Base-by-base conservation (phyloP, 257 asterid species). In the Linderniella brevidens region DNA sequence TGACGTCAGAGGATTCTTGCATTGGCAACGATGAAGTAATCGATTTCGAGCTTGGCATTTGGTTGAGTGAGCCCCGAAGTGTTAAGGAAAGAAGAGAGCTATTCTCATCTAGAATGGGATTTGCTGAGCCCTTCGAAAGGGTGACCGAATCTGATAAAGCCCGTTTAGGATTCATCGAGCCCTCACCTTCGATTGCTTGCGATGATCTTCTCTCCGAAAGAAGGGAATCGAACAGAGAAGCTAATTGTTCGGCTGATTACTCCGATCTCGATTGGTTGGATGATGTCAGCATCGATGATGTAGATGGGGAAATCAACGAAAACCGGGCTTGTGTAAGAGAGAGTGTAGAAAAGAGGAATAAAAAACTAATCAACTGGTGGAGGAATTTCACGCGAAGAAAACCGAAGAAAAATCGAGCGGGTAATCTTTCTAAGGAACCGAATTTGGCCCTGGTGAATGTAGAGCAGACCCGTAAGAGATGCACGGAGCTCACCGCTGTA, bases 61-160 rank as follows among this genome's bases (percentile, higher is more conserved):
- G 95, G 97, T 52, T 70, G 62, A 67, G 53, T 29, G 92, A 74
- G 64, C 93, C 88, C 0, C 60, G 9, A 17, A 75, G 93, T 41
- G 82, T 83, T 3, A 69, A 68, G 43, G 80, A 72, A 15, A 64
- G 97, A 55, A 57, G 86, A 46, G 48, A 46, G 11, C 43, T 0
- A 0, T 79, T 87, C 41, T 20, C 80, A 4, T 17, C 55, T 1
- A 59, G n/a, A 48, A 71, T 78, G 83, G 88, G 86, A 0, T 68
- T 75, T n/a, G 20, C 10, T 0, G 83, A 69, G 32, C 39, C 41
- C 37, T 55, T 60, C 13, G 35, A 43, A 14, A n/a, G n/a, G n/a
- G 7, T 35, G 20, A 16, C 12, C 37, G 66, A 63, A 35, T 52
- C 48, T 56, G 58, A 8, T 36, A 42, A 35, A 37, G 60, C 58